phyloP scores from a whole-genome alignment of 768 basidiomycete genomes.

The Infundibulicybe gibba region DNA sequence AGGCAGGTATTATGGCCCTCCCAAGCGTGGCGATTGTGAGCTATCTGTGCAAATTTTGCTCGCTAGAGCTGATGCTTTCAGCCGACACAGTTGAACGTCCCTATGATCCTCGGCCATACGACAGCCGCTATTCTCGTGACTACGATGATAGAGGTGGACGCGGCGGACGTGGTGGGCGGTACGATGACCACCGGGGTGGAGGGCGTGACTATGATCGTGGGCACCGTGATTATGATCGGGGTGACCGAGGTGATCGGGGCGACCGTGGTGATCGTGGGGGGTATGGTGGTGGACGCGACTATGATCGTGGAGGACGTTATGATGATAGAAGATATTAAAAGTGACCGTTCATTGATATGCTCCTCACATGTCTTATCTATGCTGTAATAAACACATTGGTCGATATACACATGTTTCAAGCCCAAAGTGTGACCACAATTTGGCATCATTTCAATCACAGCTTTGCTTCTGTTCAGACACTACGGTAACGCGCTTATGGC shows the following conservation, averaged over 20 bases:
- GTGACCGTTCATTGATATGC: no score
- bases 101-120: slow-evolving; percentile 31
- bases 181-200: slow-evolving; percentile 46
- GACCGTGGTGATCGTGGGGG: slow-evolving; percentile 40
- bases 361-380: no score
- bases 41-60: no score
- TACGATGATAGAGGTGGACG: slow-evolving; percentile 52
- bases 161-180: slow-evolving; percentile 36
- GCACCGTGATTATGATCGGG: slow-evolving; percentile 35
- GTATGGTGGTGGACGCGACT: slow-evolving; percentile 28
- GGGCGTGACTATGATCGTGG: slow-evolving; percentile 46
- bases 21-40: slow-evolving; percentile 18
- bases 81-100: slow-evolving; percentile 63
- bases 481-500: no score
- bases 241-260: slow-evolving; percentile 28
- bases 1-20: slow-evolving; percentile 91
- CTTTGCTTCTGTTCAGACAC: no score
- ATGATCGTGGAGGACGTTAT: slow-evolving; percentile 19
- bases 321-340: slow-evolving; percentile 24
- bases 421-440: no score
- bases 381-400: no score
- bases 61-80: slow-evolving; percentile 49
- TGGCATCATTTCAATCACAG: no score
- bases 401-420: no score
- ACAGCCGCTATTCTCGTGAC: slow-evolving; percentile 47